phyloP scores from a whole-genome alignment of 2,329 filamentous ascomycete genomes.

The Stemphylium lycopersici region DNA sequence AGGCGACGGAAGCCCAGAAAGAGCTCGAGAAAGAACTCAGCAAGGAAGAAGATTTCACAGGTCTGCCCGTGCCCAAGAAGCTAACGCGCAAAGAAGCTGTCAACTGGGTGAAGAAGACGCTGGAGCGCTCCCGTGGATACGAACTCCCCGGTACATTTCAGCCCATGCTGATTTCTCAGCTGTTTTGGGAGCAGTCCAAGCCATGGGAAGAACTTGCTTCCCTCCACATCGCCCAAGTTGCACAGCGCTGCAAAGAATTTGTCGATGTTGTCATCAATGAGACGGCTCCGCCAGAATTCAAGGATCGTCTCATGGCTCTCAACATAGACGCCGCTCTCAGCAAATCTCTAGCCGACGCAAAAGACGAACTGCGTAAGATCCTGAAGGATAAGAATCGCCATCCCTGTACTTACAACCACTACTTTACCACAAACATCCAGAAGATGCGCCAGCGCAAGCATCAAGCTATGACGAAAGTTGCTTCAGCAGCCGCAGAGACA shows the following conservation, averaged over 20 bases:
- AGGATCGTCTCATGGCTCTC: conserved; percentile 44
- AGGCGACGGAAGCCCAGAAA: background rate
- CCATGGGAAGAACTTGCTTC: conserved; percentile 58
- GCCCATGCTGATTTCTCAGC: conserved; percentile 61
- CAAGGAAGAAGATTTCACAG: background rate
- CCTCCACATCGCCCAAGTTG: conserved; percentile 48
- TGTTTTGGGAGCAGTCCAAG: conserved; percentile 65
- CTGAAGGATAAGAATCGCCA: conserved; percentile 55
- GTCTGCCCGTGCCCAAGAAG: conserved; percentile 22
- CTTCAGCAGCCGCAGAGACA: background rate
- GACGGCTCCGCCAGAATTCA: conserved; percentile 51
- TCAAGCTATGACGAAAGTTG: background rate
- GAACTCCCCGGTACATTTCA: conserved; percentile 69
- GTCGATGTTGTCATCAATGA: conserved; percentile 44
- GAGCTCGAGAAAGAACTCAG: conserved; percentile 22
- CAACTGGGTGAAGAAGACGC: conserved; percentile 47
- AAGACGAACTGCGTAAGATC: conserved; percentile 54
- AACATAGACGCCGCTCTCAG: conserved; percentile 53
- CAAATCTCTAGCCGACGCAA: conserved; percentile 37
- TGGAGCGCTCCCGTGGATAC: conserved; percentile 55
- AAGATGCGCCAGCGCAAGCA: conserved; percentile 24
- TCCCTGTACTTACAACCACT: conserved; percentile 62
- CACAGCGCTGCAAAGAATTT: conserved; percentile 43
- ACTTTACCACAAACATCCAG: conserved; percentile 42
- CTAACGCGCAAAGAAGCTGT: conserved; percentile 50